These are phyloP conservation scores for Tetrahymena malaccensis DNA, from an alignment of 73 alveolate species.

Conservation along the genomic window DNA sequence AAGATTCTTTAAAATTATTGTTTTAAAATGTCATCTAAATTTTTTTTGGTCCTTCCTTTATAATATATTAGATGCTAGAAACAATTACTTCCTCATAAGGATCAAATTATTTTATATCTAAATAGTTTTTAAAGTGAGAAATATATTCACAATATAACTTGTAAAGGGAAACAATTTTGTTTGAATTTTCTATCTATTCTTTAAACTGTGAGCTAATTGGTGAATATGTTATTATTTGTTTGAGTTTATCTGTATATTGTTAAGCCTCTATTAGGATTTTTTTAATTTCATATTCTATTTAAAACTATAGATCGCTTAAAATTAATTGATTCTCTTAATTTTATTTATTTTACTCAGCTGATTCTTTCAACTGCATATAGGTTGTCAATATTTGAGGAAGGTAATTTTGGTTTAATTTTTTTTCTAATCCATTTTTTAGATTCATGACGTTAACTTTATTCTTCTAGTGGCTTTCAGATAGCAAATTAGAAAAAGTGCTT, in stretches of 20 bases:
- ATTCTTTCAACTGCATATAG: not conserved
- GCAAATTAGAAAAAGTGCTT: not conserved
- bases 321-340: not conserved
- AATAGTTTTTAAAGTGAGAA: too few species aligned
- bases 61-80: too few species aligned
- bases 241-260: not conserved
- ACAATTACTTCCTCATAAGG: not conserved
- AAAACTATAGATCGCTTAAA: not conserved
- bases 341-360: not conserved
- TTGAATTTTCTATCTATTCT: not conserved
- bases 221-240: not conserved
- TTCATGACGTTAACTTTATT: not conserved
- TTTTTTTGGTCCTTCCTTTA: not conserved
- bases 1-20: not conserved
- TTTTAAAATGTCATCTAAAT: not conserved
- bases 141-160: not conserved
- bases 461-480: not conserved
- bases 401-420: not conserved
- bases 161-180: not conserved
- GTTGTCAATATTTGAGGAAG: not conserved
- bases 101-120: not conserved
- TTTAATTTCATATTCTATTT: not conserved
- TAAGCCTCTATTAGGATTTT: not conserved
- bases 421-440: not conserved
- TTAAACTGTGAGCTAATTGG: not conserved